Evolutionary conservation across 257 asterid genomes (phyloP), one percentile per base, ranked within the genome.

Genomic region (Buddleja alternifolia): DNA sequence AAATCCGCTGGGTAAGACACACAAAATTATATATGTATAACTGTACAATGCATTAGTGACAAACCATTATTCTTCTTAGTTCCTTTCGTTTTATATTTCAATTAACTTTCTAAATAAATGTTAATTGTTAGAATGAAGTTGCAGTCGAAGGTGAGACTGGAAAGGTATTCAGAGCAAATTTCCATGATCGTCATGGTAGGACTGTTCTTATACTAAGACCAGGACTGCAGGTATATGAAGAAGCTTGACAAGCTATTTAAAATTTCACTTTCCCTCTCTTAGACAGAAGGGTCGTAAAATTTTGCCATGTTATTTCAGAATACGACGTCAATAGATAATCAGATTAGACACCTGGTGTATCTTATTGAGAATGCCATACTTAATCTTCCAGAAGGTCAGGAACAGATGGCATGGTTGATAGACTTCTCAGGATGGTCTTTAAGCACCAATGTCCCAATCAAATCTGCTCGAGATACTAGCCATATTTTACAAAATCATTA

Each of bases 351-450:
- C 80, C 76, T 93, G 78, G 97, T 93, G 44, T 93, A 93, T 77
- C 91, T 88, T 57, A 80, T 93, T 17, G 97, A 93, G 74, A 93
- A 93, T 64, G 96, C 99, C 12, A 82, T 90, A 69, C 88, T 88
- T 54, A 93, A 90, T 82, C 99, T 90, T 72, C 96, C 96, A 4
- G 95, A 87, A 85, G 97, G 85, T 24, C 96, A 93, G 75, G 95
- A 87, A 58, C 96, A 93, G 76, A 88, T 90, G 96, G 84, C 95
- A 10, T 93, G 99, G 99, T 73, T 93, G 56, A 90, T 93, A 64
- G 97, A 93, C 83, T 93, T 90, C 82, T 78, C 96, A 2, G 95
- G 96, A 39, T 93, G 92, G 96, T 90, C 97, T 60, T 19, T 90
- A 45, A 88, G 76, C 84, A 87, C 69, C 60, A 90, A 81, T 34